Evolutionary conservation across 2,329 filamentous ascomycete species (phyloP).

Genomic region (Akanthomyces muscarius): DNA sequence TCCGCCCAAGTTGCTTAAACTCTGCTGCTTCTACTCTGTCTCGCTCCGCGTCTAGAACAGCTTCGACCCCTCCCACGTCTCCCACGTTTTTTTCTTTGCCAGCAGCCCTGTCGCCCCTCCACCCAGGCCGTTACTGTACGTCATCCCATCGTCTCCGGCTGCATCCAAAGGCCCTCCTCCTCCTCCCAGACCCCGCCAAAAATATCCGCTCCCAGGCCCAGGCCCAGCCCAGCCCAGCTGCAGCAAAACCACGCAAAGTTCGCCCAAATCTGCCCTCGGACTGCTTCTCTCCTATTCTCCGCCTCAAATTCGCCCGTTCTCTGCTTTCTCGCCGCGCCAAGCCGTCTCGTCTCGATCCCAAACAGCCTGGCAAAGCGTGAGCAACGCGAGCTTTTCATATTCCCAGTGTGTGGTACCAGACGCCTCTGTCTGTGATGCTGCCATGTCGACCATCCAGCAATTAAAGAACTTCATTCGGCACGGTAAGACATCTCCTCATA

Average conservation of each 20-base stretch:
- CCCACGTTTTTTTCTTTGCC: not conserved
- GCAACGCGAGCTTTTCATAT: not conserved
- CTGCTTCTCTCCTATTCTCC: not conserved
- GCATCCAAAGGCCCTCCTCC: not conserved
- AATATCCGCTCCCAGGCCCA: conserved; percentile 9
- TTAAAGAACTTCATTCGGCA: conserved; percentile 98
- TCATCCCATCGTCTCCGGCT: conserved; percentile 15
- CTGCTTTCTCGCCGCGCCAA: not conserved
- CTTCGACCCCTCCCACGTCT: not conserved
- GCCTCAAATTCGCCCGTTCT: not conserved
- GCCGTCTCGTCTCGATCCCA: not conserved
- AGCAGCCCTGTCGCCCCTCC: not conserved
- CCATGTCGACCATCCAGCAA: conserved; percentile 78
- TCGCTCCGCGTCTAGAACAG: not conserved
- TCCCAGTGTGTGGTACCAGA: conserved; percentile 4
- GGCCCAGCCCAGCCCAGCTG: conserved; percentile 4
- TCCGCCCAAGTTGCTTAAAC: not conserved
- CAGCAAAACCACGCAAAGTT: conserved; percentile 15
- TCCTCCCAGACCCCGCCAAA: conserved; percentile 13
- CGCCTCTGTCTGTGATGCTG: conserved; percentile 10
- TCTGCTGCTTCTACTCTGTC: not conserved
- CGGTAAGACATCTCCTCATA: conserved; percentile 45
- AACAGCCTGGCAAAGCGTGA: not conserved
- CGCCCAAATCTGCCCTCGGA: not conserved
- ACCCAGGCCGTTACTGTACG: not conserved